Base-by-base conservation (phyloP, 2,329 filamentous ascomycete species). In the Diaporthe humulicola region DNA sequence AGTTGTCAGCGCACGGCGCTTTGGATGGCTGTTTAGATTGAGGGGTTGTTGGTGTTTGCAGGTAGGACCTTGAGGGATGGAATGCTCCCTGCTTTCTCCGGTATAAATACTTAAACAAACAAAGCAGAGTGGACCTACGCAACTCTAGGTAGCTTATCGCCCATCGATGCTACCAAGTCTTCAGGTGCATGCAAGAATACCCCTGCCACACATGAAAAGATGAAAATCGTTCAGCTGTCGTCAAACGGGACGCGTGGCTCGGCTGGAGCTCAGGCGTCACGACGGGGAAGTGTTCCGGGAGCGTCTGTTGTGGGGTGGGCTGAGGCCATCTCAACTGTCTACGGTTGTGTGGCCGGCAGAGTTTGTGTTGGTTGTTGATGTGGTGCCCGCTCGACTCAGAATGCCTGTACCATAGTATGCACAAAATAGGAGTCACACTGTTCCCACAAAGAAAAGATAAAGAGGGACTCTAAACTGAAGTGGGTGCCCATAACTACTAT, bases 341-440 rank as follows among this genome's bases (percentile, higher is more conserved):
- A 38, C 30, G 61, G 61, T 22, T 67, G 61, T 22, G 45, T 67
- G 45, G 61, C 30, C 30, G 45, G 22, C 14, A n/a, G 45, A 52
- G 45, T 25, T 30, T 52, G 30, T 67, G 61, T 36, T 19, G 45
- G 45, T 52, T 22, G 22, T 67, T 40, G 45, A 52, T 3, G 30
- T 50, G 61, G 42, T 67, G 30, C 45, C 7, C 14, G 17, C n/a
- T 22, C 64, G 64, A 67, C 64, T 67, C 45, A 67, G 64, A 52
- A 67, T 67, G 64, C 64, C 61, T 67, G 61, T 38, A 50, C 19
- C 61, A 12, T 25, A 19, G 28, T 17, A 67, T 52, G 45, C 64
- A 67, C 48, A 28, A 7, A 38, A 52, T 3, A 52, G 45, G 45
- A 67, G 61, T 38, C 64, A 54, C 64, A 14, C 48, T 52, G 45